Base-by-base conservation (phyloP, 2,329 filamentous ascomycete species). In the Pseudomassariella vexata region DNA sequence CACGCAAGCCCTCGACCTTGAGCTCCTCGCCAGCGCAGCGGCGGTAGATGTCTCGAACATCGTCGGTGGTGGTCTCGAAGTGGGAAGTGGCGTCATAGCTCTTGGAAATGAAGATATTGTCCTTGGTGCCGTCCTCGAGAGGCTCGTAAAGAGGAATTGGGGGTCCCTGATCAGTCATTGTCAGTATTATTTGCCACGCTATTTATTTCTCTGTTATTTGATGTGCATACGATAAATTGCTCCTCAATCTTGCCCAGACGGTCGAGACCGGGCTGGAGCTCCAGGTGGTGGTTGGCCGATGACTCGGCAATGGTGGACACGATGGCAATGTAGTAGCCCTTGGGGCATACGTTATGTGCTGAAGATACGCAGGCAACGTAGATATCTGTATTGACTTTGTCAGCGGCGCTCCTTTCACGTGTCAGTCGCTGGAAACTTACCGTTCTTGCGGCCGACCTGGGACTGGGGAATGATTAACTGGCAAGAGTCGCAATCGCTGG, bases 241-340 rank as follows among this genome's bases (percentile, higher is more conserved):
- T 96, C 92, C 66, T 96, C 89, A 42, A 95, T 92, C 59, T 79
- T 77, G 48, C 92, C 92, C 19, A 98, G 80, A 46, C 90, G 82
- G 54, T 95, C 88, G 46, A 96, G 80, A 53, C 90, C 92, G 19
- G 89, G 80, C 63, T 92, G 79, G 25, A 98, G 80, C 69, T 98
- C 92, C 36, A 95, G 71, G 63, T 98, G 92, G 65, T 95, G 89
- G 74, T 98, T 96, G 44, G 85, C 81, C 40, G 80, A 68, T 26
- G 80, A 82, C 71, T 98, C 94, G 43, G 92, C 87, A 55, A 98
- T 95, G 38, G 92, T 98, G 28, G 88, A 95, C 45, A 98, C 90
- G 40, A 96, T 98, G 50, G 92, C 92, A 49, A 98, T 87, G 72
- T 94, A 98, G 77, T 95, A 96, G 40, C 90, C 90, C 76, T 95